Base-by-base conservation (phyloP, 768 basidiomycete genomes). In the Baorangia bicolor region DNA sequence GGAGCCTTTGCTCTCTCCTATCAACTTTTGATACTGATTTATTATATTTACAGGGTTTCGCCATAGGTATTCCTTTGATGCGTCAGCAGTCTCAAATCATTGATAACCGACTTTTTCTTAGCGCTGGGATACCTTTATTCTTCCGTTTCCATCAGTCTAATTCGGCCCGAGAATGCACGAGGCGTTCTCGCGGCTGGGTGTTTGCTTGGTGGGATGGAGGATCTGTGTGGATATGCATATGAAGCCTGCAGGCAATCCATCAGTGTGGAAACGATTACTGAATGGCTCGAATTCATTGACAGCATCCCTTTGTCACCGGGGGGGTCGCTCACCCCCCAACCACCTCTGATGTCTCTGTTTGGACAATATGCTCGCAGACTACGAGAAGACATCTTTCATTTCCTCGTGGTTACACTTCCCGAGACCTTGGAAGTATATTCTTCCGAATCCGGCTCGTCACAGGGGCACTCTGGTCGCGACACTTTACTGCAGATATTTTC, bases 191-290 rank as follows among this genome's bases (percentile, higher is more conserved):
- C 92, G 43, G 88, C 92, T 42, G 89, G 88, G 14, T 91, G 86
- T 72, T 77, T 93, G 33, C 81, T 94, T 42, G 91, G 90, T 49
- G 92, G 90, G 41, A 89, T 94, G 88, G 85, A 92, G 42, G 90
- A 94, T 34, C 77, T 95, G 34, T 88, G 86, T 72, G 80, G 80
- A 59, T 87, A 87, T 65, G 83, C 93, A 21, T 94, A 94, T 71
- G 82, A 84, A 50, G 75, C 84, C 45, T 92, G 90, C 77, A 81
- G 83, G 63, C 83, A 81, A 56, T 89, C 88, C 38, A 86, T 96
- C 74, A 80, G 78, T 42, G 78, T 87, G 62, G 86, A 90, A 54
- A 90, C 84, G 43, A 85, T 95, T 66, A 69, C 79, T 46, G 79
- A 81, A 47, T 94, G 91, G 90, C 78, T 94, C 37, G 78, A 85